Base-by-base conservation (phyloP, 176 grass and related monocot genomes). In the Ensete ventricosum region DNA sequence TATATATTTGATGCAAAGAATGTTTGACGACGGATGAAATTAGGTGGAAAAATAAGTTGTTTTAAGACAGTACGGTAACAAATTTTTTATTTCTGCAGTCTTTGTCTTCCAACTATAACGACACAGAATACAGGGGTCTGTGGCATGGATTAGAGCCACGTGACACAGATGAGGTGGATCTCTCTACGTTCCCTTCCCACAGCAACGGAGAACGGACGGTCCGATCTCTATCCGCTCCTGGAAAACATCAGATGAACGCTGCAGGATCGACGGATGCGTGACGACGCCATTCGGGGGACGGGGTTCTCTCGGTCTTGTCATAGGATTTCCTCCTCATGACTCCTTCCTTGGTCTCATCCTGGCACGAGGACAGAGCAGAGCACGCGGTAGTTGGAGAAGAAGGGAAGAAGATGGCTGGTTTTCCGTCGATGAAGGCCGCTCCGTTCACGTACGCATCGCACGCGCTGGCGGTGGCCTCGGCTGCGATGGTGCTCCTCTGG, bases 401-500 rank as follows among this genome's bases (percentile, higher is more conserved):
- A 14, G 66, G 19, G 50, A 62, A 58, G 69, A 76, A 54, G 81
- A 78, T 77, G 63, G 78, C 52, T 16, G 64, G 53, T 11, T 77
- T 54, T 25, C 57, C 86, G 55, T 79, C 83, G 69, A 83, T 85
- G 70, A 84, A 81, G 79, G 85, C 88, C 64, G 85, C 79, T 55
- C 83, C 85, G 19, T 93, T 93, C 85, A 87, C 87, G 21, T 97
- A 93, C 83, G 85, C 74, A 50, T 64, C 93, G 65, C 90, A 93
- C 81, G 79, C 69, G 53, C 90, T 97, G 58, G 85, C 69, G 8
- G 82, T 27, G 52, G 77, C 48, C 77, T 54, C 88, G 67, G 95
- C 90, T 52, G 86, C 62, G 80, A 63, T 94, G 84, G 88, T 99
- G 63, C 86, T 94, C 54, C 86, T 94, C 34, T 99, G 95, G 90